A percentile compares a stretch with the other conserved stretches of the same genome.
Conservation (phyloP, 2,329 filamentous ascomycete species). For the Fragosphaeria purpurea region DNA sequence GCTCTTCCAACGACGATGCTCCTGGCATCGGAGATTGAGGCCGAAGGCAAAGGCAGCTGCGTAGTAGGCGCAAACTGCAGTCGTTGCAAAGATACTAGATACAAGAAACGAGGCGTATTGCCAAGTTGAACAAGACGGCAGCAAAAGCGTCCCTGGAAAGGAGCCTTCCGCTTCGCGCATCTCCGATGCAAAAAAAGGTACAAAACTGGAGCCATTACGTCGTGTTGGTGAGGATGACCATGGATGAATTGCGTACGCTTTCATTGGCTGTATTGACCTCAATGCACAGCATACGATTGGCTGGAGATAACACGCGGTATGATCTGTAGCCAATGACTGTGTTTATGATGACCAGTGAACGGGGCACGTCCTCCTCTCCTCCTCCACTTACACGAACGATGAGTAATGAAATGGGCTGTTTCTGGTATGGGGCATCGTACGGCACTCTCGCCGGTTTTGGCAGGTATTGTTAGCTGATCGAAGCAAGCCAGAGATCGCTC, state of each 20-base stretch:
- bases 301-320: neutral
- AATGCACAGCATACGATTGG: slow-evolving; percentile 1
- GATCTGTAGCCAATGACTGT: slow-evolving; percentile 6
- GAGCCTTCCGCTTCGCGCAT: too few relatives aligned
- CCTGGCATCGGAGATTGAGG: too few relatives aligned
- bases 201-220: neutral
- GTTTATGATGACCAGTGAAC: slow-evolving; percentile 5
- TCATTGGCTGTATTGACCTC: neutral
- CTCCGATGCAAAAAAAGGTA: too few relatives aligned
- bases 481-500: neutral
- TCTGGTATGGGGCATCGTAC: slow-evolving; percentile 1
- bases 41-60: too few relatives aligned
- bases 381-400: neutral
- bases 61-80: too few relatives aligned
- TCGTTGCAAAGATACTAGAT: too few relatives aligned
- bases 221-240: slow-evolving; percentile 3
- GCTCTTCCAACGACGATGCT: too few relatives aligned
- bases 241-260: neutral
- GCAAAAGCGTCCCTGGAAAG: too few relatives aligned
- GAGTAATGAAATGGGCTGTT: slow-evolving; percentile 8
- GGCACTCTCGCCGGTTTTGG: neutral
- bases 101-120: too few relatives aligned
- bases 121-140: too few relatives aligned
- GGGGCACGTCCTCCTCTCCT: too few relatives aligned
- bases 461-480: neutral